These are phyloP conservation scores for Cicer judaicum DNA, from an alignment of 306 rosid genomes.

Conservation along the genomic window DNA sequence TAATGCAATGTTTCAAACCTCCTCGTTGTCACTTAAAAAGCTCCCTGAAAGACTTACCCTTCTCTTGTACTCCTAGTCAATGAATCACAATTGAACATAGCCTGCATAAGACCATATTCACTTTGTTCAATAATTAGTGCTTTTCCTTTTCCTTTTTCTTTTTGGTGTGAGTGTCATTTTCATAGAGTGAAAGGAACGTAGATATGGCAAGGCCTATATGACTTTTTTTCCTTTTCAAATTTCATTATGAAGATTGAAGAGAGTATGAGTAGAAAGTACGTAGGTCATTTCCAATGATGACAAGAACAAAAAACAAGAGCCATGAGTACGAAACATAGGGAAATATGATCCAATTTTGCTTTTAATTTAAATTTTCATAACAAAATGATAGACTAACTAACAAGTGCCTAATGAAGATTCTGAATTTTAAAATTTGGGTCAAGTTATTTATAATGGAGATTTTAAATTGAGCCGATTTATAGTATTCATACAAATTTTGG, in stretches of 20 bases:
- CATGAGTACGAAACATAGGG: neutral
- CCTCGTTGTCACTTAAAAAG: conserved; percentile 7
- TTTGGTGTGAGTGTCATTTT: conserved; percentile 18
- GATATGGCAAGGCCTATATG: neutral
- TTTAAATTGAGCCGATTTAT: too few species aligned
- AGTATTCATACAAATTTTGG: too few species aligned
- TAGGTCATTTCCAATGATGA: neutral
- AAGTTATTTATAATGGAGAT: too few species aligned
- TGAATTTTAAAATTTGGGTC: too few species aligned
- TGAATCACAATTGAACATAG: conserved; percentile 26
- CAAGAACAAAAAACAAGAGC: neutral
- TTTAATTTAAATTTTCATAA: neutral
- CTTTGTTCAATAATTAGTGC: conserved; percentile 32
- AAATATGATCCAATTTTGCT: neutral
- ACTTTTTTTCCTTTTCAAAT: neutral
- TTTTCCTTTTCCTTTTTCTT: conserved; percentile 21
- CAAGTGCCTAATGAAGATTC: neutral
- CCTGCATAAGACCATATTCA: neutral
- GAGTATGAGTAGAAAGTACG: conserved; percentile 15
- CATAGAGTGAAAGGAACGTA: conserved; percentile 6
- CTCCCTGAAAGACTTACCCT: neutral
- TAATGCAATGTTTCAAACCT: neutral
- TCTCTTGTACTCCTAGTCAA: conserved; percentile 27
- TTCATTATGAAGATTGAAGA: neutral
- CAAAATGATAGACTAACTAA: neutral